phyloP scores from a whole-genome alignment of 192 early-diverging fungal genomes.

The Coemansia sp. region DNA sequence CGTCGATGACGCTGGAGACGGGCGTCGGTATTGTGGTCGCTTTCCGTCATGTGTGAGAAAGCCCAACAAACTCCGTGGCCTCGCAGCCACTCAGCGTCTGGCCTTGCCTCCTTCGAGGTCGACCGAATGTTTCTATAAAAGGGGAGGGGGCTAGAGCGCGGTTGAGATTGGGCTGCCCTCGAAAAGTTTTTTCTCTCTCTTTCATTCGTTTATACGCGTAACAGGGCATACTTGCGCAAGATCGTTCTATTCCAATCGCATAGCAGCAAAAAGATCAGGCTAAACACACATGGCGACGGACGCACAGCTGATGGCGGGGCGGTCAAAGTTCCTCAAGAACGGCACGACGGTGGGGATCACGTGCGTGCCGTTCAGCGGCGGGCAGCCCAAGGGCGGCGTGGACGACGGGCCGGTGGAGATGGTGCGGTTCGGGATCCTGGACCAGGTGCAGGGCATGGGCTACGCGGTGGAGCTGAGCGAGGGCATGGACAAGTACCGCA shows the following conservation, averaged over 20 bases:
- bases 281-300: constrained; percentile 9
- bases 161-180: too few relatives aligned
- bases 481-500: constrained; percentile 62
- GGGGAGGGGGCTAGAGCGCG: background rate
- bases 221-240: too few relatives aligned
- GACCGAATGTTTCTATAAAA: too few relatives aligned
- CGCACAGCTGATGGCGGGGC: constrained; percentile 39
- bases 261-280: background rate
- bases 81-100: too few relatives aligned
- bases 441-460: constrained; percentile 76
- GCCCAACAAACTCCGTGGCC: too few relatives aligned
- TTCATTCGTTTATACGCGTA: too few relatives aligned
- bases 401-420: constrained; percentile 82
- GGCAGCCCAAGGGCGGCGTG: constrained; percentile 82
- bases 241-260: too few relatives aligned
- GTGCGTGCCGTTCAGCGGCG: constrained; percentile 70
- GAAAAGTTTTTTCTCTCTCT: too few relatives aligned
- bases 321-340: constrained; percentile 56
- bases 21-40: too few relatives aligned
- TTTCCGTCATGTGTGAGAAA: too few relatives aligned
- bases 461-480: constrained; percentile 76
- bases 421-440: constrained; percentile 76
- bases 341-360: constrained; percentile 65
- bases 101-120: too few relatives aligned
- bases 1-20: too few relatives aligned